Conservation (phyloP, 495 filamentous ascomycete genomes). For the Daldinia concentrica region DNA sequence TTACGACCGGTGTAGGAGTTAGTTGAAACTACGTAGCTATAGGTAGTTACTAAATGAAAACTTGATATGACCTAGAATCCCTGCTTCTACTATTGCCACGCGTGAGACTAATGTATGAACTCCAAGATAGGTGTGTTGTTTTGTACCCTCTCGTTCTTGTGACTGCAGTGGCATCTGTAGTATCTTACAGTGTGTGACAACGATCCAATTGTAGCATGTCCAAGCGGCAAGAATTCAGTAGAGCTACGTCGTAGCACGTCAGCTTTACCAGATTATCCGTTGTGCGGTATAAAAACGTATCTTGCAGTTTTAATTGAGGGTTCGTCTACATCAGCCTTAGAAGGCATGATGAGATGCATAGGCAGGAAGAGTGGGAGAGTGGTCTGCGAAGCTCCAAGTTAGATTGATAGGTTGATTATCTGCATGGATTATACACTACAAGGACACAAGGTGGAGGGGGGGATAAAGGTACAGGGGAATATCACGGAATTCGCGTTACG, state of each 20-base stretch:
- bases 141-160: constrained; percentile 33
- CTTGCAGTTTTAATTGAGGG: constrained; percentile 33
- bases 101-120: constrained; percentile 43
- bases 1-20: constrained; percentile 35
- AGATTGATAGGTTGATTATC: constrained; percentile 19
- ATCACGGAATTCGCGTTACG: constrained; percentile 28
- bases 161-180: constrained; percentile 37
- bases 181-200: constrained; percentile 32
- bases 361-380: constrained; percentile 1
- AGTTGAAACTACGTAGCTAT: constrained; percentile 22
- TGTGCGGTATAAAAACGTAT: constrained; percentile 23
- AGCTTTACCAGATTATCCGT: constrained; percentile 26
- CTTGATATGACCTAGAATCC: constrained; percentile 37
- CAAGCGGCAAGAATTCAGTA: constrained; percentile 35
- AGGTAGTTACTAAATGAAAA: constrained; percentile 33
- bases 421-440: constrained; percentile 36
- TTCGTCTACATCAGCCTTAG: constrained; percentile 42
- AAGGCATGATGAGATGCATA: constrained; percentile 41
- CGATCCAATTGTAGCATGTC: constrained; percentile 43
- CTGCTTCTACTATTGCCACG: constrained; percentile 42
- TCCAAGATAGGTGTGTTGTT: constrained; percentile 30
- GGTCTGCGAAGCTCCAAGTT: constrained; percentile 6
- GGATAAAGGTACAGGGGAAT: constrained; percentile 4
- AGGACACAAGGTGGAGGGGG: neutral
- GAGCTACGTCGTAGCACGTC: constrained; percentile 34